Evolutionary conservation across 1,139 yeast species (phyloP).

Genomic region (Debaryomyces robertsiae): DNA sequence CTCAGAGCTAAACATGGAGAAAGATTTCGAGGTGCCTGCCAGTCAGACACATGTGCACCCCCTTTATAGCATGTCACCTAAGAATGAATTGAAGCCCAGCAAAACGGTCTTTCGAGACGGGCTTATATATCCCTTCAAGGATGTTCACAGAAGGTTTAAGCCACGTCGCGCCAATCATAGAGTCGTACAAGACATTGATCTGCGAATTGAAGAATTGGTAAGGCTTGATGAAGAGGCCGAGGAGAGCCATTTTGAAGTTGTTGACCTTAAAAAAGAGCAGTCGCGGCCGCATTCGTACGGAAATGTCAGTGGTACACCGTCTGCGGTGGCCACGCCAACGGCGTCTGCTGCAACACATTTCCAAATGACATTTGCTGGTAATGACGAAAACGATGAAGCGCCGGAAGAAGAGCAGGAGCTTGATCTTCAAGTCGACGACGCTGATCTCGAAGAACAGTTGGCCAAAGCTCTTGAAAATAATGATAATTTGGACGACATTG

Average conservation of each 20-base stretch:
- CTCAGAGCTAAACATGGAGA: slow-evolving; percentile 38
- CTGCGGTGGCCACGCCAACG: slow-evolving; percentile 27
- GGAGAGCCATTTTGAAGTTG: slow-evolving; percentile 74
- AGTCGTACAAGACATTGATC: slow-evolving; percentile 68
- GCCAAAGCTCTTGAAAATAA: slow-evolving; percentile 39
- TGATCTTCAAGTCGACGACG: slow-evolving; percentile 27
- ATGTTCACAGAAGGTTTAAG: slow-evolving; percentile 51
- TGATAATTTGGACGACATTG: slow-evolving; percentile 12
- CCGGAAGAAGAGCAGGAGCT: slow-evolving; percentile 25
- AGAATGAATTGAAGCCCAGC: slow-evolving; percentile 42
- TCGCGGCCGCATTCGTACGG: slow-evolving; percentile 17
- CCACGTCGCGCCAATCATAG: slow-evolving; percentile 52
- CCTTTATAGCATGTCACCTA: slow-evolving; percentile 43
- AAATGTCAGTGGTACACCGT: slow-evolving; percentile 25
- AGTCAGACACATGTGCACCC: slow-evolving; percentile 48
- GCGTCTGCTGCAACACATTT: slow-evolving; percentile 14
- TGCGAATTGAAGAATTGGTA: slow-evolving; percentile 74
- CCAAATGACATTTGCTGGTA: slow-evolving; percentile 19
- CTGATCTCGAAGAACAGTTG: slow-evolving; percentile 42
- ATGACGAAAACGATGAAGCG: slow-evolving; percentile 35
- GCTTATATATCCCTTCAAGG: slow-evolving; percentile 70
- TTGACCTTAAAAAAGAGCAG: slow-evolving; percentile 50
- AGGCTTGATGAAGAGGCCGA: slow-evolving; percentile 82
- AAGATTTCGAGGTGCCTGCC: slow-evolving; percentile 43
- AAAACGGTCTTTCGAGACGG: slow-evolving; percentile 73